phyloP scores from a whole-genome alignment of 805 yeast genomes.

The Schwanniomyces pseudopolymorphus region DNA sequence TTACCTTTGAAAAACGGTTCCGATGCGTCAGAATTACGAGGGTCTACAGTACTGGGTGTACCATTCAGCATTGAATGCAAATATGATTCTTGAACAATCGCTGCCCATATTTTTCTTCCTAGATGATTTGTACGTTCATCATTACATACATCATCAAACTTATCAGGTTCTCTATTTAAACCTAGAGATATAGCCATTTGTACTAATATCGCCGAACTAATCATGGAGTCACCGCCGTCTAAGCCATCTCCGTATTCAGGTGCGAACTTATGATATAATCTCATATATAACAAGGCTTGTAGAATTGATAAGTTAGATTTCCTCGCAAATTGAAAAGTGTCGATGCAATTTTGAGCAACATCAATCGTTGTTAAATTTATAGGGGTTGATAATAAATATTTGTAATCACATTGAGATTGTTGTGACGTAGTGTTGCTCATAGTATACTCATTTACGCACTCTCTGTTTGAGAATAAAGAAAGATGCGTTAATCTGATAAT shows the following conservation, averaged over 20 bases:
- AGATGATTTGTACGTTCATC: slow-evolving; percentile 17
- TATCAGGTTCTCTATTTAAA: slow-evolving; percentile 59
- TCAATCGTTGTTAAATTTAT: slow-evolving; percentile 16
- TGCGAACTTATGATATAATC: slow-evolving; percentile 43
- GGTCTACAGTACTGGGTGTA: slow-evolving; percentile 12
- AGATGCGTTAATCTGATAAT: slow-evolving; percentile 28
- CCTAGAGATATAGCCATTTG: slow-evolving; percentile 66
- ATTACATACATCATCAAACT: slow-evolving; percentile 17
- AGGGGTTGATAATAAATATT: slow-evolving; percentile 18
- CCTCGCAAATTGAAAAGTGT: slow-evolving; percentile 17
- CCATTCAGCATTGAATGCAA: slow-evolving; percentile 28
- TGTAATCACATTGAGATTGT: slow-evolving; percentile 13
- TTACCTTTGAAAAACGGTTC: slow-evolving; percentile 13
- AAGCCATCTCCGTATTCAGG: slow-evolving; percentile 52
- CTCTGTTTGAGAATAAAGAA: slow-evolving; percentile 24
- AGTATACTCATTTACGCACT: slow-evolving; percentile 18
- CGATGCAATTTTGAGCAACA: slow-evolving; percentile 24
- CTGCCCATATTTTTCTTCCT: slow-evolving; percentile 23
- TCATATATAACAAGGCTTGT: slow-evolving; percentile 50
- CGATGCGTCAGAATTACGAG: slow-evolving; percentile 11
- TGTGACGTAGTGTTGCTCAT: slow-evolving; percentile 11
- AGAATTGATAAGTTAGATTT: slow-evolving; percentile 45
- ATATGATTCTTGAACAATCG: slow-evolving; percentile 10
- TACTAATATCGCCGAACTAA: slow-evolving; percentile 49
- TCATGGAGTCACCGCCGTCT: slow-evolving; percentile 57